phyloP scores from a whole-genome alignment of 768 basidiomycete species.

The Mycena maculata region DNA sequence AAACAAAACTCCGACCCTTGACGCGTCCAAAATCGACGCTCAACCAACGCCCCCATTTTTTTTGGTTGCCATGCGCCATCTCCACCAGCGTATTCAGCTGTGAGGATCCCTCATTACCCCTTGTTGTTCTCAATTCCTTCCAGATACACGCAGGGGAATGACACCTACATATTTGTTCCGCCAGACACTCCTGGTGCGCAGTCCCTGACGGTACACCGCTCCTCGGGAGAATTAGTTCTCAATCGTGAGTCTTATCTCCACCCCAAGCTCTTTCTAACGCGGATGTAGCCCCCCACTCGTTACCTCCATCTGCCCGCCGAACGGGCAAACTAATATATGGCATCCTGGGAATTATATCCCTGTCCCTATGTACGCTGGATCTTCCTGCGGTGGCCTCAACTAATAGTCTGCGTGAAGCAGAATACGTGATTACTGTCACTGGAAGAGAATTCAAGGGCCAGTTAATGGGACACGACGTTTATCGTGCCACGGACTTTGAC shows the following conservation, averaged over 20 bases:
- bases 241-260: constrained; percentile 60
- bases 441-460: constrained; percentile 81
- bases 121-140: constrained; percentile 31
- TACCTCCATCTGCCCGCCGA: constrained; percentile 67
- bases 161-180: constrained; percentile 84
- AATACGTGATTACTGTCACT: constrained; percentile 92
- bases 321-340: constrained; percentile 78
- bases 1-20: constrained; percentile 45
- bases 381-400: background rate
- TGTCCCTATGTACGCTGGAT: constrained; percentile 71
- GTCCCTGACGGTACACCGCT: constrained; percentile 77
- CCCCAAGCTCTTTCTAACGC: constrained; percentile 16
- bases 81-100: constrained; percentile 83
- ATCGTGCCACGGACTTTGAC: constrained; percentile 90
- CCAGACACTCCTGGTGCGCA: constrained; percentile 67
- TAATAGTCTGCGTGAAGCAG: constrained; percentile 64
- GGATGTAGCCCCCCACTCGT: constrained; percentile 34
- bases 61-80: constrained; percentile 62
- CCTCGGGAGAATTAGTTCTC: constrained; percentile 80
- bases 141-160: constrained; percentile 77
- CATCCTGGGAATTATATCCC: constrained; percentile 80
- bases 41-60: too few species aligned
- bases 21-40: constrained; percentile 51
- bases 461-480: constrained; percentile 88
- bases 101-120: constrained; percentile 44